A percentile compares a stretch with the other conserved stretches of the same genome.
Conservation (phyloP, 2,329 filamentous ascomycete genomes). For the Penicillium sp. region DNA sequence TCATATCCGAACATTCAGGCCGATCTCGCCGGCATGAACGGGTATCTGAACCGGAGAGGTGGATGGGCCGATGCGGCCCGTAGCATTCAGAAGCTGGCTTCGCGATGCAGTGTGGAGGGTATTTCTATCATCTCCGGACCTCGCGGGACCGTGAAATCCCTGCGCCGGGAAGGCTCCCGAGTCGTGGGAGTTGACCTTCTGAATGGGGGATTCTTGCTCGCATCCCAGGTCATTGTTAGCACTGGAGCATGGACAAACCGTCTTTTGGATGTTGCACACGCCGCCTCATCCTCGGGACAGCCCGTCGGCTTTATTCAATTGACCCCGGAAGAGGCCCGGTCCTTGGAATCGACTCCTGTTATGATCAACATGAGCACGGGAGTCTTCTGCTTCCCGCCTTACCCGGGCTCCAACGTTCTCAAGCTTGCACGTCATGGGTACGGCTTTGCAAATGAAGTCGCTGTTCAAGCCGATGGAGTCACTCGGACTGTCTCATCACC, state of each 20-base stretch:
- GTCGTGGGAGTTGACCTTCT: constrained; percentile 61
- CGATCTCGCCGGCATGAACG: constrained; percentile 69
- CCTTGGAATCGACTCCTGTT: constrained; percentile 64
- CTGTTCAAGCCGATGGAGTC: constrained; percentile 18
- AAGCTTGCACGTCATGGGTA: constrained; percentile 68
- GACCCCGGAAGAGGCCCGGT: constrained; percentile 64
- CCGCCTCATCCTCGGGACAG: constrained; percentile 76
- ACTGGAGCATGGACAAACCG: constrained; percentile 80
- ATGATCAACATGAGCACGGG: constrained; percentile 45
- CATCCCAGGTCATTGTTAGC: constrained; percentile 74
- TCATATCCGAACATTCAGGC: constrained; percentile 26
- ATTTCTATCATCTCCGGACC: constrained; percentile 49
- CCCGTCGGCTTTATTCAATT: constrained; percentile 73
- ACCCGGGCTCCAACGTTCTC: constrained; percentile 49
- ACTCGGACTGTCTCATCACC: constrained; percentile 36
- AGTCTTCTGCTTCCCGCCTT: constrained; percentile 53
- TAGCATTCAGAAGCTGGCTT: constrained; percentile 37
- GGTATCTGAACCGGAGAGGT: constrained; percentile 60
- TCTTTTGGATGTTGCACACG: constrained; percentile 71
- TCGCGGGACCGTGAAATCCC: constrained; percentile 27
- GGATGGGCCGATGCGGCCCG: constrained; percentile 80
- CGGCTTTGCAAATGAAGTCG: constrained; percentile 53
- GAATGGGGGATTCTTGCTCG: constrained; percentile 51
- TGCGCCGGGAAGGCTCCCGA: constrained; percentile 26
- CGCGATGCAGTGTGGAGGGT: constrained; percentile 27